Evolutionary conservation across 2,329 filamentous ascomycete genomes (phyloP).

Genomic region (Pseudogymnoascus sp.): DNA sequence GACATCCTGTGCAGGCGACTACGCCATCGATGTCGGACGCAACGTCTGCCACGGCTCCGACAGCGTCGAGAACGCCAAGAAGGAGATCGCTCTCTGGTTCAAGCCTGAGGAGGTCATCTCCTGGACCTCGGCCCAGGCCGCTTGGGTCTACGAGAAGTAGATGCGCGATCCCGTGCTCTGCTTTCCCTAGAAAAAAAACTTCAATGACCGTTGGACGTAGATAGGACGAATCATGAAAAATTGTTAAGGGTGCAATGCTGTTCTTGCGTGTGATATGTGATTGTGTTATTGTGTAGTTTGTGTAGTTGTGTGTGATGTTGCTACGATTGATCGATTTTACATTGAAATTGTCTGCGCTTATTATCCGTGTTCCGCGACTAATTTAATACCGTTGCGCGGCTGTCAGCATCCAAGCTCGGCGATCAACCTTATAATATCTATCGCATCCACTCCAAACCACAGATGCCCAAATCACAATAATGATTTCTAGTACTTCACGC

Average conservation of each 20-base stretch:
- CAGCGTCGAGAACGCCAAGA: constrained; percentile 96
- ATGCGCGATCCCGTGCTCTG: constrained; percentile 13
- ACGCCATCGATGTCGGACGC: constrained; percentile 79
- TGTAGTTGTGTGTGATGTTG: background rate
- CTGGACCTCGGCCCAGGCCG: constrained; percentile 78
- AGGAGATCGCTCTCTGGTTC: constrained; percentile 99
- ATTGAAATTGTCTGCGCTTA: background rate
- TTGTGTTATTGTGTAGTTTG: background rate
- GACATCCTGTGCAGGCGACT: constrained; percentile 52
- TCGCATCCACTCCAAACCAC: background rate
- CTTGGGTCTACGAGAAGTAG: constrained; percentile 96
- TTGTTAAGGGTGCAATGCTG: background rate
- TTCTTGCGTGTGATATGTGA: background rate
- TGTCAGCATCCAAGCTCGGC: background rate
- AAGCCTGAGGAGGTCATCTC: constrained; percentile 73
- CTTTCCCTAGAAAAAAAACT: background rate
- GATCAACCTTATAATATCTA: background rate
- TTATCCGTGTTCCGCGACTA: background rate
- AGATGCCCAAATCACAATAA: background rate
- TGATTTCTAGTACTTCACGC: background rate
- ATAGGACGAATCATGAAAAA: background rate
- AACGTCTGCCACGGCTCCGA: constrained; percentile 99
- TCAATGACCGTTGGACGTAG: background rate
- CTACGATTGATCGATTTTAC: background rate
- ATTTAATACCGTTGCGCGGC: background rate